Evolutionary conservation across 805 yeast species (phyloP), one percentile per base, ranked within the genome.

Genomic region (Barnettozyma siamensis): DNA sequence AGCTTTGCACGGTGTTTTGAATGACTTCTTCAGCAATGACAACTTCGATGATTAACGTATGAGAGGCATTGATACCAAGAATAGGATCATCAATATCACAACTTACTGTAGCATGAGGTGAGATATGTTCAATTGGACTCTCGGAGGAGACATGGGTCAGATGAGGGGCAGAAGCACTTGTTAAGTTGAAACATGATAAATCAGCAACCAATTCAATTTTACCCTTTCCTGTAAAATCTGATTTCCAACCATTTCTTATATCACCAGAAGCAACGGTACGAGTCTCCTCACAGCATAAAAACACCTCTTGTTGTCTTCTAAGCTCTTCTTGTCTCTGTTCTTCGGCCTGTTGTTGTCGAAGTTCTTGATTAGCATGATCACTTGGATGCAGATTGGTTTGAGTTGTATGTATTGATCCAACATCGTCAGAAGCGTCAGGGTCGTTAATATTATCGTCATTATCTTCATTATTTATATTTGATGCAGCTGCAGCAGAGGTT

Each of bases 1-100:
- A 59, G 19, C 59, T 58, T 1, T 66, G 59, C 32, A 57, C 52
- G 0, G 64, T 48, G 40, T 58, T 47, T 53, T 75, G 82, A 26
- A 83, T 59, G 8, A 77, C 49, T 58, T 93, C 99, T 62, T 93
- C 99, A 3, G 96, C 96, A 31, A 93, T 88, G n/a, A 91, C 85
- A 38, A 88, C 77, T 62, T 93, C 99, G 29, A 89, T 78, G 12
- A 88, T 76, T 35, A 93, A 65, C 18, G 78, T 71, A 58, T 93
- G 99, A 35, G 73, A 68, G 3, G 88, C 91, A 47, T 70, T 73
- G 4, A 91, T 67, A 0, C 98, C 98, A 32, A 81, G 63, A 8
- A 78, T 78, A 0, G 89, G 84, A 59, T 91, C 97, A 43, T 77
- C 81, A 5, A 89, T 70, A 59, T 89, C 95, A 60, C 95, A 85